Conservation (phyloP, 140 eudicot species). For the Stevia rebaudiana region DNA sequence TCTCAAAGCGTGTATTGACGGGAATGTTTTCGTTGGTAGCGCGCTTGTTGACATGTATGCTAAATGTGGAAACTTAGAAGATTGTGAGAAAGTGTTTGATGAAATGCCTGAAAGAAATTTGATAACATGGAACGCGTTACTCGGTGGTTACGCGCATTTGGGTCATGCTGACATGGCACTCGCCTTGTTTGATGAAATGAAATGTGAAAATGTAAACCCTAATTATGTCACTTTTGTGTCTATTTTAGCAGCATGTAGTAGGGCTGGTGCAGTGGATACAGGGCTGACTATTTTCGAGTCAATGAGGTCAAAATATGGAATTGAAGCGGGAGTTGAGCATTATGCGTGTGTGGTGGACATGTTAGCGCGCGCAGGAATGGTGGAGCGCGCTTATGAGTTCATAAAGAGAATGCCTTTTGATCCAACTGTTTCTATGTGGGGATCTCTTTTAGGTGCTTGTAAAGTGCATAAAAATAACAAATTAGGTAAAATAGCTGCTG, state of each 20-base stretch:
- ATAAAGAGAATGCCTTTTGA: conserved; percentile 43
- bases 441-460: conserved; percentile 73
- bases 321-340: conserved; percentile 67
- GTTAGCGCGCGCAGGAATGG: conserved; percentile 74
- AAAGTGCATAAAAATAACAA: conserved; percentile 57
- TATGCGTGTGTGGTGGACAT: conserved; percentile 81
- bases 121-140: conserved; percentile 67
- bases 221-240: conserved; percentile 75
- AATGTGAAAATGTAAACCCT: conserved; percentile 30
- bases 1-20: conserved; percentile 64
- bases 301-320: conserved; percentile 51
- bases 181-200: conserved; percentile 52
- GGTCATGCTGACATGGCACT: conserved; percentile 65
- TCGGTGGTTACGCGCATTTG: conserved; percentile 71
- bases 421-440: conserved; percentile 75
- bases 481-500: conserved; percentile 75
- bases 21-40: conserved; percentile 64
- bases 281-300: conserved; percentile 62
- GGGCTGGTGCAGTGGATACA: conserved; percentile 57
- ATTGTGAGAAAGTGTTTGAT: conserved; percentile 50
- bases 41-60: conserved; percentile 93
- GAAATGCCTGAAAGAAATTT: conserved; percentile 48
- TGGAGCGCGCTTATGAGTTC: conserved; percentile 60
- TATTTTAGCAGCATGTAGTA: conserved; percentile 66
- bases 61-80: conserved; percentile 70